Evolutionary conservation across 306 rosid species (phyloP).

Genomic region (Castanopsis chinensis): DNA sequence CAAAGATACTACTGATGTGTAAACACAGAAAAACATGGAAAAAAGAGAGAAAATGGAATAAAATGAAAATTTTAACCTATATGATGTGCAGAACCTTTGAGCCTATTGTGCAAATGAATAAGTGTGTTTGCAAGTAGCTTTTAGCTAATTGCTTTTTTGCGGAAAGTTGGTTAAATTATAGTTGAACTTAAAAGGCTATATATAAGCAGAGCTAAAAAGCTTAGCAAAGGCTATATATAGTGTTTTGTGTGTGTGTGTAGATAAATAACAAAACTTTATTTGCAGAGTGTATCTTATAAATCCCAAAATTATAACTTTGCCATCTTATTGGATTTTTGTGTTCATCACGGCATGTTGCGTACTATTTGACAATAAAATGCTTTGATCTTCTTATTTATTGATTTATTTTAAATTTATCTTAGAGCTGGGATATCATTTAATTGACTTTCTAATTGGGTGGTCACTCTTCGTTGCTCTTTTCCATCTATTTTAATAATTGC

Average conservation of each 20-base stretch:
- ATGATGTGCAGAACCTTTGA: neutral
- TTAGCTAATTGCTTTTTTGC: too few species aligned
- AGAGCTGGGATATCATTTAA: neutral
- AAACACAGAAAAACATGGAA: neutral
- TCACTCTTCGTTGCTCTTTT: neutral
- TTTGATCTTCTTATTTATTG: neutral
- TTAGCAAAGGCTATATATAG: too few species aligned
- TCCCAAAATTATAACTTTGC: neutral
- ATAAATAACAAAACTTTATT: neutral
- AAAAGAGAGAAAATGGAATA: neutral
- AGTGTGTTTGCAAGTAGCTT: too few species aligned
- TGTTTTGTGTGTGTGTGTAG: too few species aligned
- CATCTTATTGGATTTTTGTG: neutral
- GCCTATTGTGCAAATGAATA: neutral
- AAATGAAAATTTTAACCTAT: conserved; percentile 2
- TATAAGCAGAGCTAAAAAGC: too few species aligned
- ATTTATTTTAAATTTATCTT: neutral
- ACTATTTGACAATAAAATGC: neutral
- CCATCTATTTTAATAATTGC: conserved; percentile 9
- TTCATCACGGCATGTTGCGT: neutral
- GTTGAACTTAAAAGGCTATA: too few species aligned
- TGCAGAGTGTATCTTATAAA: neutral
- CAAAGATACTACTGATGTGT: conserved; percentile 1
- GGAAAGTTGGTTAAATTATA: too few species aligned
- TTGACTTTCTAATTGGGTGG: too few species aligned